A percentile compares a stretch with the other conserved stretches of the same genome.
Conservation (phyloP, 2,329 filamentous ascomycete genomes). For the Basipetospora chlamydospora region DNA sequence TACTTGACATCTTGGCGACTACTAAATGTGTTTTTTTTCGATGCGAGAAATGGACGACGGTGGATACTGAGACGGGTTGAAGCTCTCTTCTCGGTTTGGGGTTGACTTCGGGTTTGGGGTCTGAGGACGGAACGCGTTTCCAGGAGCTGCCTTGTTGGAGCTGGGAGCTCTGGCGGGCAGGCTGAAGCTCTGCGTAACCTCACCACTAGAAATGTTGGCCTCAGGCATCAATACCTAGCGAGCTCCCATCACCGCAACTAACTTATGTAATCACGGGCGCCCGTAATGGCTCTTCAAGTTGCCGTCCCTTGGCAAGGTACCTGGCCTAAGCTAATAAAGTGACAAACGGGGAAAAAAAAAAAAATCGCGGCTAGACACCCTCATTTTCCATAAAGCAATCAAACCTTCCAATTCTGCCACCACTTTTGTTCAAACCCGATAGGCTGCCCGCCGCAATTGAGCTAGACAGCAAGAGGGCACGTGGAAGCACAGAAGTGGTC, state of each 20-base stretch:
- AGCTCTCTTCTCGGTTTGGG: too few species aligned
- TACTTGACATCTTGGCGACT: slow-evolving; percentile 37
- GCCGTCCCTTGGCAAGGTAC: too few species aligned
- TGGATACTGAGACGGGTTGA: too few species aligned
- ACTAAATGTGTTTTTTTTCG: too few species aligned
- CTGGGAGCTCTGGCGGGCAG: slow-evolving; percentile 3
- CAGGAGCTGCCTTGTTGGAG: slow-evolving; percentile 6
- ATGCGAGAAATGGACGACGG: too few species aligned
- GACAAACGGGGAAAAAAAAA: too few species aligned
- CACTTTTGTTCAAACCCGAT: background rate
- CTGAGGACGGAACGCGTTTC: slow-evolving; percentile 5
- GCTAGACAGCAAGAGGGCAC: background rate
- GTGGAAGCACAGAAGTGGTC: slow-evolving; percentile 3
- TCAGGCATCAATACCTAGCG: slow-evolving; percentile 3
- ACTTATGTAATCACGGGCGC: too few species aligned
- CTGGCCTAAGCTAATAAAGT: too few species aligned
- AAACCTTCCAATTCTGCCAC: background rate
- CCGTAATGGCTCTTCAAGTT: too few species aligned
- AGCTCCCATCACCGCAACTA: too few species aligned
- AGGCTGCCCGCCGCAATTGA: background rate
- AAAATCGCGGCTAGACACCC: slow-evolving; percentile 1
- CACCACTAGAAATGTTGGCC: background rate
- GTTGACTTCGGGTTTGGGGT: background rate
- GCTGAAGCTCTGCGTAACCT: slow-evolving; percentile 2
- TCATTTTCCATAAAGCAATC: background rate